Conservation (phyloP, 106 monocot species). For the Dioscorea zingiberensis region DNA sequence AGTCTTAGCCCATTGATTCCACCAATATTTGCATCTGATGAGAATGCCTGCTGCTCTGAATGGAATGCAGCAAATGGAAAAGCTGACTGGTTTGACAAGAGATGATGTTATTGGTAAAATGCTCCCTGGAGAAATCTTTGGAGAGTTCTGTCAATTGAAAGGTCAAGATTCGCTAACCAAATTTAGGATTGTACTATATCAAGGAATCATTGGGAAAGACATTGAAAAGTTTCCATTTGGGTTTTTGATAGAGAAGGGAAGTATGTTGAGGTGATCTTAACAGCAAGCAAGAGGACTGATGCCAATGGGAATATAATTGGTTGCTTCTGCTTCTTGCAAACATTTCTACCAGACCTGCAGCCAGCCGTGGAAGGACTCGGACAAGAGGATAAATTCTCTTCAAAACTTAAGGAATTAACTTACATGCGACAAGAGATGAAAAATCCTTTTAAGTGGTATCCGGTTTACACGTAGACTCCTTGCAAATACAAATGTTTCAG, state of each 20-base stretch:
- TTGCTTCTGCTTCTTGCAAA: constrained; percentile 92
- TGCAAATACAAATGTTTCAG: constrained; percentile 65
- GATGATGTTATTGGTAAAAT: constrained; percentile 67
- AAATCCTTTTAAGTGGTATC: constrained; percentile 80
- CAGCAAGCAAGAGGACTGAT: constrained; percentile 65
- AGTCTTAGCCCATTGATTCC: constrained; percentile 88
- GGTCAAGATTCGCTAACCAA: constrained; percentile 88
- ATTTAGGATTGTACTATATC: constrained; percentile 90
- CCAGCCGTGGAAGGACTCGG: constrained; percentile 80
- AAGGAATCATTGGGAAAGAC: constrained; percentile 72
- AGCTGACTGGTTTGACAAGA: constrained; percentile 76
- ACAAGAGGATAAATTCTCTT: constrained; percentile 71
- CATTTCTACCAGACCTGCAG: constrained; percentile 76
- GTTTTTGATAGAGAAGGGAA: constrained; percentile 81
- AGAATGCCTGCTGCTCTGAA: constrained; percentile 80
- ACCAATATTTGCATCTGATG: constrained; percentile 93
- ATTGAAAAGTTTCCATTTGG: constrained; percentile 76
- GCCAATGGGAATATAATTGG: constrained; percentile 66
- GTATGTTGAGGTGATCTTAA: constrained; percentile 76
- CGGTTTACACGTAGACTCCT: constrained; percentile 67
- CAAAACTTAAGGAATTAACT: constrained; percentile 84
- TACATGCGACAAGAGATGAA: constrained; percentile 89
- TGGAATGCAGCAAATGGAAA: constrained; percentile 95
- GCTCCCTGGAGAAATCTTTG: constrained; percentile 81
- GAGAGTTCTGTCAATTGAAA: constrained; percentile 67